phyloP scores from a whole-genome alignment of 257 asterid species.

The Solanum neorickii region DNA sequence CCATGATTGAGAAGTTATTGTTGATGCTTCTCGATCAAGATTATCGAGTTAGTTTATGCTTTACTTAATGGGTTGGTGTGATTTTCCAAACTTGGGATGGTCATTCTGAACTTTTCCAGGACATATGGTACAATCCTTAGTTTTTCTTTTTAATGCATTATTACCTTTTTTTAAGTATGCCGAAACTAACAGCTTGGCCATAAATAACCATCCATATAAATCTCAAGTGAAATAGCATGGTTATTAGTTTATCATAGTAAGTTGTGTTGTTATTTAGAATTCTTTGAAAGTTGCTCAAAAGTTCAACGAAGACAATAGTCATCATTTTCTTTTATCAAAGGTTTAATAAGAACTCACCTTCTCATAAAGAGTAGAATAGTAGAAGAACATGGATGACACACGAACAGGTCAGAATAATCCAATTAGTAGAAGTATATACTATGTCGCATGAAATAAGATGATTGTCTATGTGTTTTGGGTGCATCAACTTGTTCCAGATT shows the following conservation, averaged over 20 bases:
- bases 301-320: not conserved
- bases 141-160: not conserved
- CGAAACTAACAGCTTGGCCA: not conserved
- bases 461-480: too few species aligned
- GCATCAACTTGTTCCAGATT: too few species aligned
- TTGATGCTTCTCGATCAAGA: slow-evolving; percentile 87
- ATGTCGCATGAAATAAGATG: too few species aligned
- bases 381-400: too few species aligned
- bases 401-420: too few species aligned
- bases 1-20: slow-evolving; percentile 73
- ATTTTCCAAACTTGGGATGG: slow-evolving; percentile 98
- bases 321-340: not conserved
- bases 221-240: not conserved
- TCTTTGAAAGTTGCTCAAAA: not conserved
- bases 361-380: too few species aligned
- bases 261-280: not conserved
- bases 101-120: slow-evolving; percentile 85
- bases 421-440: too few species aligned
- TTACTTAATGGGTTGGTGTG: slow-evolving; percentile 70
- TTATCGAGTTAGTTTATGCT: slow-evolving; percentile 76
- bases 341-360: not conserved
- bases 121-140: slow-evolving; percentile 56
- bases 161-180: not conserved
- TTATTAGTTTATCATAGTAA: not conserved
- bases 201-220: not conserved